Base-by-base conservation (phyloP, 345 rosid species). In the Hibiscus mutabilis region DNA sequence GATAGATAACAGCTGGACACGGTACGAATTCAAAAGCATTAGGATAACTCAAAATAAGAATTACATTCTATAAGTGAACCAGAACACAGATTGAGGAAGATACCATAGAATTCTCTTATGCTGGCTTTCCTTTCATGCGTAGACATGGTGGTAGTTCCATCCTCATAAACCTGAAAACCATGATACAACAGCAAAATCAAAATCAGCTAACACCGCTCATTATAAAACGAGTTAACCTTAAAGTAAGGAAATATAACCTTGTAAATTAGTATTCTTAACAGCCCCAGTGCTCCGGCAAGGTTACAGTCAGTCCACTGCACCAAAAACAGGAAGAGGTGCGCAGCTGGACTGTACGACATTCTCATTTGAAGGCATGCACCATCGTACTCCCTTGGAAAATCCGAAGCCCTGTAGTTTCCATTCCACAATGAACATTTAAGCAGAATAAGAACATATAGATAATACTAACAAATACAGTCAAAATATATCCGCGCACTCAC, bases 331-430 rank as follows among this genome's bases (percentile, higher is more conserved):
- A 89, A 85, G 40, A 89, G 65, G 72, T 80, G 88, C 1, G 91
- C 89, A 68, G 87, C 86, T 27, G 94, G 87, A 78, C 89, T 84
- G 74, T 85, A 89, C 10, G 91, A 89, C 85, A 89, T 79, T 80
- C 91, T 81, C 91, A 85, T 87, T 71, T 87, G 94, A 71, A 89
- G 82, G 66, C 94, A 89, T 42, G 86, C 87, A 11, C 91, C 94
- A 73, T 84, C 88, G 49, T 77, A 87, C 42, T 87, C 91, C 73
- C 91, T 74, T 0, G 87, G 84, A 62, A 82, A 80, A 77, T 84
- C 89, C 0, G 94, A 79, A 9, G 91, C 94, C 86, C 91, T 89
- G 82, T 73, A 73, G 11, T 8, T 42, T 66, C 21, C 52, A 78
- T 35, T 69, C 29, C 24, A 29, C 12, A 31, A 44, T 29, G 19